phyloP scores from a whole-genome alignment of 345 rosid species.

The Ceriops zippeliana region DNA sequence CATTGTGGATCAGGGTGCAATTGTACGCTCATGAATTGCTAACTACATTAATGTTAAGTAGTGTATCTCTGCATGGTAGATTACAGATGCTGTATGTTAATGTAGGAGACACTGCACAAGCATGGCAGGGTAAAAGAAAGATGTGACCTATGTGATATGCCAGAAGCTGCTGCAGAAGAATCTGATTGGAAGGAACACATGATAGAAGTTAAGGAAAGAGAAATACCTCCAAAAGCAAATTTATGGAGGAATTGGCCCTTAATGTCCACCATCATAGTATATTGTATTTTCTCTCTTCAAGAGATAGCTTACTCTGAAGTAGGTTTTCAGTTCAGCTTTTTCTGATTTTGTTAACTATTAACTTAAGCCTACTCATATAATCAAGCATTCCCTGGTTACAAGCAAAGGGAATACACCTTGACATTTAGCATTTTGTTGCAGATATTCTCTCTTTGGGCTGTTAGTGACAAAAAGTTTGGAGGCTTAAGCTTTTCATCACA shows the following conservation, averaged over 20 bases:
- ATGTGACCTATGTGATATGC: slow-evolving; percentile 10
- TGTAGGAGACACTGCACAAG: slow-evolving; percentile 55
- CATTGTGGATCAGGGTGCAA: too few relatives aligned
- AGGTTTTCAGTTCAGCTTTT: slow-evolving; percentile 11
- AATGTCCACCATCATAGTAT: slow-evolving; percentile 51
- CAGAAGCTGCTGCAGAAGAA: slow-evolving; percentile 26
- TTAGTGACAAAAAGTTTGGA: slow-evolving; percentile 54
- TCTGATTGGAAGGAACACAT: slow-evolving; percentile 18
- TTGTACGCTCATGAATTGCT: neutral
- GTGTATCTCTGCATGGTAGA: neutral
- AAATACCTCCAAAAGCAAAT: slow-evolving; percentile 25
- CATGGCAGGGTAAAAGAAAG: slow-evolving; percentile 24
- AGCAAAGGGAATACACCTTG: neutral
- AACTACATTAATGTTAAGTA: slow-evolving; percentile 1
- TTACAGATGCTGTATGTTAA: neutral
- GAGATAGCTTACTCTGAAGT: slow-evolving; percentile 68
- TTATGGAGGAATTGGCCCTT: slow-evolving; percentile 53
- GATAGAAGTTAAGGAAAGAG: slow-evolving; percentile 17
- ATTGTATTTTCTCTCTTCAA: slow-evolving; percentile 62
- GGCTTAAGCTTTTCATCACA: slow-evolving; percentile 62
- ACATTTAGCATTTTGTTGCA: slow-evolving; percentile 4
- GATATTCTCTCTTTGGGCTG: slow-evolving; percentile 67
- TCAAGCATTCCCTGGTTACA: too few relatives aligned
- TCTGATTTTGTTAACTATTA: neutral
- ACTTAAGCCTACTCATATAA: too few relatives aligned